phyloP scores from a whole-genome alignment of 495 filamentous ascomycete species.

The Penicillium argentinense region DNA sequence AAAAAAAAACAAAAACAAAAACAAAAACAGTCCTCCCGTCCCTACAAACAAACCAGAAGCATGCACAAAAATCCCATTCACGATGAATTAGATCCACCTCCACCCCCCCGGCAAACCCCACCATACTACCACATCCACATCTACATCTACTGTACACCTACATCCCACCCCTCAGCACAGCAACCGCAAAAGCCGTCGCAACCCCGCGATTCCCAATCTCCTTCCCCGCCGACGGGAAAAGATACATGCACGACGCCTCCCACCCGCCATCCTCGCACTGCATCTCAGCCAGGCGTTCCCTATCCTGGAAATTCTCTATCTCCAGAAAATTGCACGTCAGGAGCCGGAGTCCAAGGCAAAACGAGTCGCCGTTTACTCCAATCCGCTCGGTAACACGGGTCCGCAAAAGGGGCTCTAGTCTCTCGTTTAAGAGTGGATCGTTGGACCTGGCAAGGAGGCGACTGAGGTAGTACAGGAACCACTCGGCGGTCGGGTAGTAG shows the following conservation, averaged over 20 bases:
- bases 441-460: constrained; percentile 1
- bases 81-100: neutral
- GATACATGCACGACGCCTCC: constrained; percentile 10
- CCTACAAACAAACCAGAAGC: neutral
- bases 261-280: constrained; percentile 53
- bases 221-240: neutral
- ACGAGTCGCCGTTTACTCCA: constrained; percentile 6
- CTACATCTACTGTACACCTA: neutral
- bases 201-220: constrained; percentile 14
- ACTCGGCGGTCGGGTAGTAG: constrained; percentile 19
- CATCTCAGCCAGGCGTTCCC: constrained; percentile 73
- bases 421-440: neutral
- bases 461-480: constrained; percentile 21
- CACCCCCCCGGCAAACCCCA: neutral
- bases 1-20: neutral
- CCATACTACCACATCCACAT: neutral
- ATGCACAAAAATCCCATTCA: neutral
- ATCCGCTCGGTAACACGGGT: constrained; percentile 16
- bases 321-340: constrained; percentile 11
- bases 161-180: neutral
- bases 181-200: constrained; percentile 12
- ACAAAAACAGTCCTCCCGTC: neutral
- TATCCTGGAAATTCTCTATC: constrained; percentile 49
- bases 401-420: constrained; percentile 2
- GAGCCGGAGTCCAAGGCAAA: constrained; percentile 18